phyloP scores from a whole-genome alignment of 371 early-diverging fungal genomes.

The Batrachochytrium dendrobatidis region DNA sequence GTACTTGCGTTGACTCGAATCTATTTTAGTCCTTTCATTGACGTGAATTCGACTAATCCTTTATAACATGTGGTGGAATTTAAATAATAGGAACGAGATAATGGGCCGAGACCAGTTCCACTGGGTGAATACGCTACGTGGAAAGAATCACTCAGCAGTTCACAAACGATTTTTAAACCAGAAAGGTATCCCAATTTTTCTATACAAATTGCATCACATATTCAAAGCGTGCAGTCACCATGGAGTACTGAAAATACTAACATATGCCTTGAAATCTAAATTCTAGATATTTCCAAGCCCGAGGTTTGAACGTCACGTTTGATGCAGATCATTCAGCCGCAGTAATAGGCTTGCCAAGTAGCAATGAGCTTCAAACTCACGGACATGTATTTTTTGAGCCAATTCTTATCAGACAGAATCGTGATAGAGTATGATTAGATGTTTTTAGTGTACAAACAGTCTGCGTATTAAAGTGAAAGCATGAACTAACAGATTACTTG shows the following conservation, averaged over 20 bases:
- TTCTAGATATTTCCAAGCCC: conserved; percentile 24
- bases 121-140: neutral
- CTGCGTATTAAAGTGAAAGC: too few species aligned
- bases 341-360: neutral
- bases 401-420: neutral
- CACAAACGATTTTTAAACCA: conserved; percentile 30
- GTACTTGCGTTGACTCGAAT: too few species aligned
- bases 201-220: neutral
- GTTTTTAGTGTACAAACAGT: too few species aligned
- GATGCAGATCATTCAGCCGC: too few species aligned
- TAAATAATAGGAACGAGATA: neutral
- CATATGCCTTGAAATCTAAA: neutral
- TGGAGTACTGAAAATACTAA: conserved; percentile 5
- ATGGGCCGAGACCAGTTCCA: neutral
- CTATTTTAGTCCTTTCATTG: too few species aligned
- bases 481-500: too few species aligned
- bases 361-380: neutral
- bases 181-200: conserved; percentile 16
- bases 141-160: conserved; percentile 19
- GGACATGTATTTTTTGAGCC: neutral
- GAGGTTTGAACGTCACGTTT: conserved; percentile 30
- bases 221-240: neutral
- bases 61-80: too few species aligned
- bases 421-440: too few species aligned
- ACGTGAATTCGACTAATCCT: too few species aligned